Evolutionary conservation across 1,139 yeast genomes (phyloP).

Genomic region (Taphrina flavorubra): DNA sequence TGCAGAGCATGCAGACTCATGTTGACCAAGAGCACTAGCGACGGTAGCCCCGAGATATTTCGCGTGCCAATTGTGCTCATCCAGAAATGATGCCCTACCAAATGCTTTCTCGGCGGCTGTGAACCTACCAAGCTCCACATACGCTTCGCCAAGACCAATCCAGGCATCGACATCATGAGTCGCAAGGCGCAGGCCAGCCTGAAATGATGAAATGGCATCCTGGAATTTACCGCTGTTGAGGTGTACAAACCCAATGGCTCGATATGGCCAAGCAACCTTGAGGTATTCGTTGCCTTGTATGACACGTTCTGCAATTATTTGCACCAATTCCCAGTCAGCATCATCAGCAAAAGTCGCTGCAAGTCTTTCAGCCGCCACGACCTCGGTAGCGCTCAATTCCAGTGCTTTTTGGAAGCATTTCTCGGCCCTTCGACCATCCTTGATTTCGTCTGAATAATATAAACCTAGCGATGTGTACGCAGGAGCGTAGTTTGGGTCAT

Average conservation of each 20-base stretch:
- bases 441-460: constrained; percentile 63
- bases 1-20: constrained; percentile 57
- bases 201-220: constrained; percentile 87
- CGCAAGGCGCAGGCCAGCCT: constrained; percentile 75
- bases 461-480: constrained; percentile 73
- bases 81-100: constrained; percentile 63
- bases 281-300: constrained; percentile 26
- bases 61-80: constrained; percentile 65
- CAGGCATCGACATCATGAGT: constrained; percentile 77
- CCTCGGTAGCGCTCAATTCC: constrained; percentile 79
- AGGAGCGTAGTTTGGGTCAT: constrained; percentile 50
- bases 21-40: constrained; percentile 60
- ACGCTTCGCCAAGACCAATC: constrained; percentile 95
- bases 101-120: constrained; percentile 89
- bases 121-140: constrained; percentile 78
- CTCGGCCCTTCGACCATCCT: constrained; percentile 71
- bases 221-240: constrained; percentile 62
- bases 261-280: constrained; percentile 77
- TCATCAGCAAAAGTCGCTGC: constrained; percentile 69
- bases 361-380: constrained; percentile 72
- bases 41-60: constrained; percentile 71
- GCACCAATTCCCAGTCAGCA: constrained; percentile 85
- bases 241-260: constrained; percentile 81
- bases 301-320: constrained; percentile 61
- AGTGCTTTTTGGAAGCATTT: constrained; percentile 90